Evolutionary conservation across 1,284 basidiomycete genomes (phyloP).

Genomic region (Inonotus hispidus): DNA sequence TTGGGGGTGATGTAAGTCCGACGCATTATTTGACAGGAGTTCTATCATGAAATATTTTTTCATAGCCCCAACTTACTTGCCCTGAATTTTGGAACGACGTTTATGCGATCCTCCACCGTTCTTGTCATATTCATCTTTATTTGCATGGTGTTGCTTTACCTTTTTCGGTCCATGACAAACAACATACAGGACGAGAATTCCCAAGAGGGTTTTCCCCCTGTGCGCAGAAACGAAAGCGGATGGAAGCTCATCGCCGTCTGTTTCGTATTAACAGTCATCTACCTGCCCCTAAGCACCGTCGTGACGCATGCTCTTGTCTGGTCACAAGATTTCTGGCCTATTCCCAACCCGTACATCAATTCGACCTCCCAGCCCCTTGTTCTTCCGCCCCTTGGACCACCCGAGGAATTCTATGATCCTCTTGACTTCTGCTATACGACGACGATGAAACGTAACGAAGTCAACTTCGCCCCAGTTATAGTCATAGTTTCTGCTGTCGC

Average conservation of each 20-base stretch:
- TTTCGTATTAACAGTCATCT: constrained; percentile 59
- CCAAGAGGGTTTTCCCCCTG: constrained; percentile 52
- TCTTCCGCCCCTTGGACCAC: constrained; percentile 47
- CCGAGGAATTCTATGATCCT: constrained; percentile 52
- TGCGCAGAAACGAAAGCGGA: constrained; percentile 36
- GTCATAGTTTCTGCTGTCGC: constrained; percentile 53
- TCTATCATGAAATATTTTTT: constrained; percentile 11
- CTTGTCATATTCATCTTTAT: constrained; percentile 51
- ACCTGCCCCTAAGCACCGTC: constrained; percentile 67
- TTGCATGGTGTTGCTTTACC: constrained; percentile 47
- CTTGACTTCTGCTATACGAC: constrained; percentile 78
- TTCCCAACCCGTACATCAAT: constrained; percentile 63
- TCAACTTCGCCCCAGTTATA: constrained; percentile 68
- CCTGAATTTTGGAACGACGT: constrained; percentile 56
- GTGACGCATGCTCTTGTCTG: constrained; percentile 66
- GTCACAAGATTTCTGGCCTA: constrained; percentile 70
- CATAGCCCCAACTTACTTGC: constrained; percentile 64
- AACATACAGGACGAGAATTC: constrained; percentile 43
- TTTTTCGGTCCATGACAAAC: constrained; percentile 46
- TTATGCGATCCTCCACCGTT: constrained; percentile 48
- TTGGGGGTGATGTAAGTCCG: constrained; percentile 58
- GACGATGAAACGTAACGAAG: constrained; percentile 62
- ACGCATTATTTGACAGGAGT: constrained; percentile 4
- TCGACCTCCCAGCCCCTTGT: constrained; percentile 46
- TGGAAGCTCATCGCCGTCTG: constrained; percentile 54